Conservation (phyloP, 2,329 filamentous ascomycete species). For the Verticillium albo-atrum region DNA sequence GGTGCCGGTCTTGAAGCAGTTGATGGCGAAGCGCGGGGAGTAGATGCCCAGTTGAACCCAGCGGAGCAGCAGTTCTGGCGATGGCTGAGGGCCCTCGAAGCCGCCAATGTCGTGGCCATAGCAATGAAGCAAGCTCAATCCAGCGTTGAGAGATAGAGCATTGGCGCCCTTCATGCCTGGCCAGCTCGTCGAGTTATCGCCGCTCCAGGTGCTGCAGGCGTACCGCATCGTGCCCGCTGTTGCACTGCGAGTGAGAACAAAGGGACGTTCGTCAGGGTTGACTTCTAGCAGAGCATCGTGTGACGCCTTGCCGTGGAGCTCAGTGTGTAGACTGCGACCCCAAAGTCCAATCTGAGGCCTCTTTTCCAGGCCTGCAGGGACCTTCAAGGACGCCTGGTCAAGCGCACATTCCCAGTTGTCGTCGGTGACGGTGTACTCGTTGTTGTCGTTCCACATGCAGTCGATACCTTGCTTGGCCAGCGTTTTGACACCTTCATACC, state of each 20-base stretch:
- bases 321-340: constrained; percentile 66
- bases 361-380: constrained; percentile 27
- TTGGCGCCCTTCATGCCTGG: constrained; percentile 69
- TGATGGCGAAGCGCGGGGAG: constrained; percentile 69
- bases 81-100: constrained; percentile 69
- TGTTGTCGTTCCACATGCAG: constrained; percentile 77
- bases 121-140: constrained; percentile 63
- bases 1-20: constrained; percentile 69
- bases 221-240: constrained; percentile 68
- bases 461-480: constrained; percentile 63
- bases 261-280: constrained; percentile 56
- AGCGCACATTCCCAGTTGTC: constrained; percentile 63
- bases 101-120: constrained; percentile 73
- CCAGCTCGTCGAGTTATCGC: constrained; percentile 73
- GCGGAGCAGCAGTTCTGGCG: constrained; percentile 64
- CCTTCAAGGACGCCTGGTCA: constrained; percentile 29
- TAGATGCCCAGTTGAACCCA: constrained; percentile 71
- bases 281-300: constrained; percentile 60
- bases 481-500: constrained; percentile 62
- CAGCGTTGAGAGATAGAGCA: constrained; percentile 62
- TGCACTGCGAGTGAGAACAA: constrained; percentile 66
- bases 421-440: constrained; percentile 64
- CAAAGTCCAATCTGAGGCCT: constrained; percentile 58
- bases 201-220: constrained; percentile 68
- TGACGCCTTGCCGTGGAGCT: constrained; percentile 67